Evolutionary conservation across 2,329 filamentous ascomycete species (phyloP).

Genomic region (Dactylellina leptospora): DNA sequence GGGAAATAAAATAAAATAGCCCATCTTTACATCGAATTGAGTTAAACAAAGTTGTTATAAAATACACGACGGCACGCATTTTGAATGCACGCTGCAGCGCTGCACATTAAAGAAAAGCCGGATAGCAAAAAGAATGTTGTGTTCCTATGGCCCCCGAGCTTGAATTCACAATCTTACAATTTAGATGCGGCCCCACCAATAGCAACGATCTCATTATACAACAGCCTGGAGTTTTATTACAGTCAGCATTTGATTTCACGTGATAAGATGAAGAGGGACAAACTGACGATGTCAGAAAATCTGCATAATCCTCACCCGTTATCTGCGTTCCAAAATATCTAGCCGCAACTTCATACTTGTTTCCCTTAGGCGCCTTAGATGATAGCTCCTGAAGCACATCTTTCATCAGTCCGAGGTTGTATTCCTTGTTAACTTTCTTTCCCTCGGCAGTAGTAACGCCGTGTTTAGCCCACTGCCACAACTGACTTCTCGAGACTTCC

Average conservation of each 20-base stretch:
- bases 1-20: too few relatives aligned
- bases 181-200: conserved; percentile 74
- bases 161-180: conserved; percentile 66
- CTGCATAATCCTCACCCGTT: conserved; percentile 95
- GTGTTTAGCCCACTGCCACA: conserved; percentile 83
- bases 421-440: conserved; percentile 91
- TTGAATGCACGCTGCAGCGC: too few relatives aligned
- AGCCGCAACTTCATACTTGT: conserved; percentile 89
- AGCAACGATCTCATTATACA: conserved; percentile 88
- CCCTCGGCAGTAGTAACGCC: conserved; percentile 81
- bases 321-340: conserved; percentile 94
- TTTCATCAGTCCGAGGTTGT: conserved; percentile 83
- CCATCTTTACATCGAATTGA: too few relatives aligned
- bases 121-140: too few relatives aligned
- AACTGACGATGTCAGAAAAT: conserved; percentile 72
- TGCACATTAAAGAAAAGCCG: too few relatives aligned
- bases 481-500: conserved; percentile 90
- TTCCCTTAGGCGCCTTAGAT: conserved; percentile 79
- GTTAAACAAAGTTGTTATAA: too few relatives aligned
- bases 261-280: conserved; percentile 35
- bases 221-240: conserved; percentile 65
- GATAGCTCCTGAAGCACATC: conserved; percentile 82
- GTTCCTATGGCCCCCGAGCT: too few relatives aligned
- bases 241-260: conserved; percentile 29
- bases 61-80: too few relatives aligned